These are phyloP conservation scores for Globisporangium middletonii DNA, from an alignment of 352 stramenopile species.

Conservation along the genomic window DNA sequence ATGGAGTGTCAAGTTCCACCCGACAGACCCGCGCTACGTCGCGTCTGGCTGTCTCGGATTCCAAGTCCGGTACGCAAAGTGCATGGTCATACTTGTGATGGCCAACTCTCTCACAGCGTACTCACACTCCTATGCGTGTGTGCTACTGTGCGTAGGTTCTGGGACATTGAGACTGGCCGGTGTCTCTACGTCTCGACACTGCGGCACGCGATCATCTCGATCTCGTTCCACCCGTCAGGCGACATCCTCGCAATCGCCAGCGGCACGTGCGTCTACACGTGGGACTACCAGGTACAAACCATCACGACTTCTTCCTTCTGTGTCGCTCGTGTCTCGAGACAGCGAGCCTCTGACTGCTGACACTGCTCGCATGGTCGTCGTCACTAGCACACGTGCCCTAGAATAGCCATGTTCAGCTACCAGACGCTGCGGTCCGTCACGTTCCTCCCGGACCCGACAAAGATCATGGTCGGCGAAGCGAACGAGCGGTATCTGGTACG, in stretches of 20 bases:
- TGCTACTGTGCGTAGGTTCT: constrained; percentile 41
- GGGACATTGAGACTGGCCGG: constrained; percentile 82
- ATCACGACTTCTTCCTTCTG: not conserved
- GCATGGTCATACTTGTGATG: not conserved
- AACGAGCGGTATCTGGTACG: constrained; percentile 87
- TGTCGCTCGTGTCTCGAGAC: not conserved
- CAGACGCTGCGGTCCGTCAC: constrained; percentile 92
- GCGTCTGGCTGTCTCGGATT: constrained; percentile 96
- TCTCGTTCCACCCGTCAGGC: constrained; percentile 95
- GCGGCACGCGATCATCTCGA: constrained; percentile 93
- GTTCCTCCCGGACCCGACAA: constrained; percentile 87
- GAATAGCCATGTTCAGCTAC: constrained; percentile 87
- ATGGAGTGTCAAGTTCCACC: constrained; percentile 99
- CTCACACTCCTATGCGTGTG: too few species aligned
- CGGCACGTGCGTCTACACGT: constrained; percentile 93
- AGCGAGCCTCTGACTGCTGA: not conserved
- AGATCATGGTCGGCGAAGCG: constrained; percentile 93
- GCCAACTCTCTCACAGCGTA: not conserved
- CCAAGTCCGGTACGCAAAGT: constrained; percentile 76
- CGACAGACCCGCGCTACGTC: constrained; percentile 89
- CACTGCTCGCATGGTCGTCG: not conserved
- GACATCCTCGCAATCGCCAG: constrained; percentile 94
- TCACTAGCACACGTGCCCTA: constrained; percentile 62
- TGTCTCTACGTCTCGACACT: constrained; percentile 94
- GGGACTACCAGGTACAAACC: constrained; percentile 87